These are phyloP conservation scores for Lactarius trivialis DNA, from an alignment of 768 basidiomycete genomes.

Conservation along the genomic window DNA sequence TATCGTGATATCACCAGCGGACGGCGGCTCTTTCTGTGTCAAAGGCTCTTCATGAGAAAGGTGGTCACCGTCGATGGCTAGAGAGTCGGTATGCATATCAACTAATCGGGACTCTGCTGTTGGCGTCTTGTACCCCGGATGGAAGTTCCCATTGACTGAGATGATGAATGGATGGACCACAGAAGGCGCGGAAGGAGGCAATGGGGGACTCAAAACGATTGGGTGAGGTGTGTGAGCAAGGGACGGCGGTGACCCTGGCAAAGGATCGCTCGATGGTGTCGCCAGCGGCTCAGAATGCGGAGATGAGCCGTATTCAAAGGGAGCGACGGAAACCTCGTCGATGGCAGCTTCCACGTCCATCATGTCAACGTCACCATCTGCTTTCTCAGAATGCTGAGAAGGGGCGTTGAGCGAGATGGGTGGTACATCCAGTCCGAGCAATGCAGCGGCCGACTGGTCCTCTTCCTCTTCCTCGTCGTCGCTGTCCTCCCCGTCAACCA, in stretches of 20 bases:
- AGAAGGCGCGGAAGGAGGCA: conserved; percentile 1
- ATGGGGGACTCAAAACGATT: conserved; percentile 8
- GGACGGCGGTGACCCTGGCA: conserved; percentile 1
- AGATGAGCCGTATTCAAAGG: conserved; percentile 9
- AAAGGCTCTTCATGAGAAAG: neutral
- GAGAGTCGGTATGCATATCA: neutral
- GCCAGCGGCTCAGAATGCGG: conserved; percentile 13
- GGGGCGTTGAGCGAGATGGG: neutral
- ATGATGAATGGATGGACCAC: conserved; percentile 2
- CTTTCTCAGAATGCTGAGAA: conserved; percentile 10
- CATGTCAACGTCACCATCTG: conserved; percentile 14
- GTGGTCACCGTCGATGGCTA: neutral
- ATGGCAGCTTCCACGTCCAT: conserved; percentile 2
- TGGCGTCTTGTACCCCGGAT: conserved; percentile 3
- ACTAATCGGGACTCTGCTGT: neutral
- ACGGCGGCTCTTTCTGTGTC: neutral
- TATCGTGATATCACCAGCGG: neutral
- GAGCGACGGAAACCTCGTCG: conserved; percentile 2
- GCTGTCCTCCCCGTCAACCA: conserved; percentile 26
- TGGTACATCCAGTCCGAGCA: conserved; percentile 8
- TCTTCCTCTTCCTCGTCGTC: conserved; percentile 34
- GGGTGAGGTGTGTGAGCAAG: neutral
- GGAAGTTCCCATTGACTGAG: conserved; percentile 6
- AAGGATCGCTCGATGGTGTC: conserved; percentile 16
- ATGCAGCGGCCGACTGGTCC: neutral